A percentile compares a stretch with the other conserved stretches of the same genome.
Conservation (phyloP, 805 yeast genomes). For the Candida rishiriensis region DNA sequence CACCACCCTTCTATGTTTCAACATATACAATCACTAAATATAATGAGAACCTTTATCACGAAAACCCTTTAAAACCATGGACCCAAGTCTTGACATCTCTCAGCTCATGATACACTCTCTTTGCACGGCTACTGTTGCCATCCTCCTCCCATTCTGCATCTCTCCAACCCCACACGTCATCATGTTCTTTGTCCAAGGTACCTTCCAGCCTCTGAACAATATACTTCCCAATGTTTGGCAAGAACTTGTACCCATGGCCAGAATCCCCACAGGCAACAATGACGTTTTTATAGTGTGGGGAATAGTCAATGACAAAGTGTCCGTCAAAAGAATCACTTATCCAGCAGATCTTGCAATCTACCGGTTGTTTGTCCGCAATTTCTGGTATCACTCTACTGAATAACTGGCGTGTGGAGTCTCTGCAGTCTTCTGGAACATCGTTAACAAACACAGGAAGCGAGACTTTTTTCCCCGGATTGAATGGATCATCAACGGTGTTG, state of each 20-base stretch:
- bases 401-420: slow-evolving; percentile 23
- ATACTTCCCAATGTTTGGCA: slow-evolving; percentile 42
- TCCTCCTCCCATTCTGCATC: background rate
- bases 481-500: slow-evolving; percentile 24
- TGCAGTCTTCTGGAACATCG: slow-evolving; percentile 27
- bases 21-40: no score
- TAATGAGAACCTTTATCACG: no score
- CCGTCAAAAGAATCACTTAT: slow-evolving; percentile 35
- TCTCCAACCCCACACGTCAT: slow-evolving; percentile 32
- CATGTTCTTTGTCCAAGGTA: slow-evolving; percentile 17
- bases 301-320: slow-evolving; percentile 35
- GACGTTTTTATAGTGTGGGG: slow-evolving; percentile 29
- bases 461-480: slow-evolving; percentile 16
- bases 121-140: background rate
- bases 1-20: no score
- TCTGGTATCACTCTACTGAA: slow-evolving; percentile 33
- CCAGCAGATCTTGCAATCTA: slow-evolving; percentile 32
- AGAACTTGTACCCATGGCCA: slow-evolving; percentile 41
- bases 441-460: slow-evolving; percentile 32
- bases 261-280: slow-evolving; percentile 42
- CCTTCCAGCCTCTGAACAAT: slow-evolving; percentile 30
- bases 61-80: no score
- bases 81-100: background rate
- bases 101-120: slow-evolving; percentile 1
- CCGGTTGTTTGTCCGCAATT: slow-evolving; percentile 26